Evolutionary conservation across 1,139 yeast species (phyloP).

Genomic region (Candida albicans): DNA sequence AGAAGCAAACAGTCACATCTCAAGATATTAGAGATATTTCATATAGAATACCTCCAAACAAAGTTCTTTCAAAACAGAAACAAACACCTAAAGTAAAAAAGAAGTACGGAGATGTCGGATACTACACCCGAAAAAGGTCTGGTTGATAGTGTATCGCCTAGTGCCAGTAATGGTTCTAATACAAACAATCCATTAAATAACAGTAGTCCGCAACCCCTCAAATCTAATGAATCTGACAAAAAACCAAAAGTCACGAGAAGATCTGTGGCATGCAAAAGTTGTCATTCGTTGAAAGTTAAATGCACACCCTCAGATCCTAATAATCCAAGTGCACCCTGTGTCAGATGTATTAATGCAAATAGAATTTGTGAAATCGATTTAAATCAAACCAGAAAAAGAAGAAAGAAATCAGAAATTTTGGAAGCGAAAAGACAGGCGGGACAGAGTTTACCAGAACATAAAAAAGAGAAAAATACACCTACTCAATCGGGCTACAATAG

Average conservation of each 20-base stretch:
- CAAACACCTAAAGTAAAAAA: too few species aligned
- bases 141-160: too few species aligned
- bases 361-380: conserved; percentile 68
- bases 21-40: too few species aligned
- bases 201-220: background rate
- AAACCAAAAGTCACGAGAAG: conserved; percentile 25
- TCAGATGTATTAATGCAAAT: conserved; percentile 66
- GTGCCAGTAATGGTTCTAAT: background rate
- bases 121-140: background rate
- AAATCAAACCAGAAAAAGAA: conserved; percentile 57
- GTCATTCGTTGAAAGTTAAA: conserved; percentile 78
- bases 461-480: too few species aligned
- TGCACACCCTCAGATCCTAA: conserved; percentile 71
- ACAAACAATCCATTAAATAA: background rate
- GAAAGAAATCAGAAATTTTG: conserved; percentile 34
- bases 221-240: background rate
- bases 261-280: conserved; percentile 69
- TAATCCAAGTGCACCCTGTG: conserved; percentile 66
- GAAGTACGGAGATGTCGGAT: too few species aligned
- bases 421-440: conserved; percentile 18
- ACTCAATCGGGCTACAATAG: too few species aligned
- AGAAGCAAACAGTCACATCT: too few species aligned
- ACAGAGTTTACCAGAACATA: conserved; percentile 1
- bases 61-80: too few species aligned
- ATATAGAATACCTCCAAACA: too few species aligned